These are phyloP conservation scores for Nannochloropsis gaditana DNA, from an alignment of 108 stramenopile species.

Conservation along the genomic window DNA sequence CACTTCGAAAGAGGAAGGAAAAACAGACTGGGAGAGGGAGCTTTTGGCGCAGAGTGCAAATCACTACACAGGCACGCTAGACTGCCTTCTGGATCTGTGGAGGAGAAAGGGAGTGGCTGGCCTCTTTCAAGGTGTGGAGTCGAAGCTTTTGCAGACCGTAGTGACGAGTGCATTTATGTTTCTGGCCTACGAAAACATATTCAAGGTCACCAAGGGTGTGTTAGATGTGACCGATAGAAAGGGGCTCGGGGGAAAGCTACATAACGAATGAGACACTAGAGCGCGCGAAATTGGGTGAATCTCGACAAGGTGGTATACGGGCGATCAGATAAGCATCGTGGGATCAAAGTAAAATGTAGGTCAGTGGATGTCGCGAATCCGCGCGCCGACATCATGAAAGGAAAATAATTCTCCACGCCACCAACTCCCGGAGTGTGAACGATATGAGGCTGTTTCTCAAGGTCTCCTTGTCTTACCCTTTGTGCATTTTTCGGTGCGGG, in stretches of 20 bases:
- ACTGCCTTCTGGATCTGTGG: conserved; percentile 65
- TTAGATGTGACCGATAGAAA: background rate
- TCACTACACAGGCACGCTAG: conserved; percentile 59
- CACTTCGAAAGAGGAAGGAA: background rate
- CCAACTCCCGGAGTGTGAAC: too few relatives aligned
- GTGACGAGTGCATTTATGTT: conserved; percentile 62
- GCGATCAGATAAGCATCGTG: too few relatives aligned
- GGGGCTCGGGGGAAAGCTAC: background rate
- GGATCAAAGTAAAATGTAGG: too few relatives aligned
- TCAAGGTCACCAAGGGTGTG: background rate
- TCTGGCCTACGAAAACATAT: conserved; percentile 79
- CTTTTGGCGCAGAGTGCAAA: background rate
- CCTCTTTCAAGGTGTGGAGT: conserved; percentile 76
- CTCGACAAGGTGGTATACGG: too few relatives aligned
- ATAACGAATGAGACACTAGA: too few relatives aligned
- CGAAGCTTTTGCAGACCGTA: conserved; percentile 81
- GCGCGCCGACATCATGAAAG: too few relatives aligned
- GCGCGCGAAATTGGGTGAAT: too few relatives aligned
- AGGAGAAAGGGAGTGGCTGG: conserved; percentile 60
- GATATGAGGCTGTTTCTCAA: too few relatives aligned
- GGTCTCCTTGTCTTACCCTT: too few relatives aligned
- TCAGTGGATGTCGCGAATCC: too few relatives aligned
- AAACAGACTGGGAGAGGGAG: background rate
- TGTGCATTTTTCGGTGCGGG: too few relatives aligned
- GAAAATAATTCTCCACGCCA: too few relatives aligned